Percentiles rank a stretch among this genome's conserved stretches.
phyloP scores from a whole-genome alignment of 306 rosid species.

The Clitoria ternatea region DNA sequence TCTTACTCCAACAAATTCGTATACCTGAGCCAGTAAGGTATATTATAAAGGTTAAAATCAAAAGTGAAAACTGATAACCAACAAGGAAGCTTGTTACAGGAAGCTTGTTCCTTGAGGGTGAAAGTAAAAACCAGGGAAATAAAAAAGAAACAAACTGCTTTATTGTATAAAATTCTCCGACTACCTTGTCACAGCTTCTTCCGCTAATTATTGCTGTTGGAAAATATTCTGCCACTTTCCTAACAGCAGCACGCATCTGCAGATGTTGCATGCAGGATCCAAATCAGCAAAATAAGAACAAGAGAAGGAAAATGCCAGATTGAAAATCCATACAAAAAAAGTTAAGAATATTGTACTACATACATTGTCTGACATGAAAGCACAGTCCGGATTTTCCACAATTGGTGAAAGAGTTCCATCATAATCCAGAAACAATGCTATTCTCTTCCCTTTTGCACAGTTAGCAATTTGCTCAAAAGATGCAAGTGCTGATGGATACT shows the following conservation, averaged over 20 bases:
- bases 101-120: background rate
- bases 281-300: constrained; percentile 11
- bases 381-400: constrained; percentile 89
- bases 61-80: constrained; percentile 3
- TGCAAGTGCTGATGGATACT: constrained; percentile 81
- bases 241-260: constrained; percentile 82
- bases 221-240: constrained; percentile 59
- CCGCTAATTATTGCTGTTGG: constrained; percentile 96
- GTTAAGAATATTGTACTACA: constrained; percentile 20
- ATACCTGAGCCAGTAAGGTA: constrained; percentile 46
- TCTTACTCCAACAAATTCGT: constrained; percentile 64
- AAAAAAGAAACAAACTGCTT: background rate
- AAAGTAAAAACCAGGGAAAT: background rate
- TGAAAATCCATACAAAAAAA: background rate
- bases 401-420: constrained; percentile 99
- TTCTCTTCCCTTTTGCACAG: constrained; percentile 73
- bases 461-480: constrained; percentile 73
- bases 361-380: constrained; percentile 88
- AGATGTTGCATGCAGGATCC: constrained; percentile 19
- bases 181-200: constrained; percentile 93
- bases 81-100: background rate
- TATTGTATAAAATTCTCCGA: background rate
- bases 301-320: background rate
- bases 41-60: constrained; percentile 9
- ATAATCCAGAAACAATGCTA: constrained; percentile 88